phyloP scores from a whole-genome alignment of 495 filamentous ascomycete species.

The Aeminium ludgeri region DNA sequence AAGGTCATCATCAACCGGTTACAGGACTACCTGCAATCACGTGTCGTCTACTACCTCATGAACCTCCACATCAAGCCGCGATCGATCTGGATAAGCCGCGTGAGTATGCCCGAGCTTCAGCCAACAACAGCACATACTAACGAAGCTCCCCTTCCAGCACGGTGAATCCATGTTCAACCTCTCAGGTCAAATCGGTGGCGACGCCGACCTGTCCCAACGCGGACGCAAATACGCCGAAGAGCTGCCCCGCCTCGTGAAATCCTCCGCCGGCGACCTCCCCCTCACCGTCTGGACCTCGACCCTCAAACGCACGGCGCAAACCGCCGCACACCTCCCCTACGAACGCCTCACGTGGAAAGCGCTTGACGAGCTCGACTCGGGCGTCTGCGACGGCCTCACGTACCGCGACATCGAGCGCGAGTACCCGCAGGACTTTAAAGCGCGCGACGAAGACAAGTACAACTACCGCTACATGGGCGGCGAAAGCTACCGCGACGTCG shows the following conservation, averaged over 20 bases:
- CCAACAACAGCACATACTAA: too few species aligned
- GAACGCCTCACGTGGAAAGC: slow-evolving; percentile 97
- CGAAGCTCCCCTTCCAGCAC: slow-evolving; percentile 54
- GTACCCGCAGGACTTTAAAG: slow-evolving; percentile 87
- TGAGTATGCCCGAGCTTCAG: slow-evolving; percentile 32
- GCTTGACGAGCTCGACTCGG: slow-evolving; percentile 88
- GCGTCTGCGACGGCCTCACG: slow-evolving; percentile 90
- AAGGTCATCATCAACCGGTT: slow-evolving; percentile 96
- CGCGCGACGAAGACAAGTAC: slow-evolving; percentile 93
- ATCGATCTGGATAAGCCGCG: slow-evolving; percentile 90
- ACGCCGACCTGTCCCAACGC: slow-evolving; percentile 69
- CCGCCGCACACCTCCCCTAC: slow-evolving; percentile 68
- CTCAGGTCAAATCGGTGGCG: slow-evolving; percentile 73
- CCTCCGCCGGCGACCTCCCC: slow-evolving; percentile 64
- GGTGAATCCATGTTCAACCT: slow-evolving; percentile 90
- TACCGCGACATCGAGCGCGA: slow-evolving; percentile 78
- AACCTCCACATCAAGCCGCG: slow-evolving; percentile 96
- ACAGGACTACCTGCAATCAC: slow-evolving; percentile 86
- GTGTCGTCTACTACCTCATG: slow-evolving; percentile 94
- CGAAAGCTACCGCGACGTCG: slow-evolving; percentile 92
- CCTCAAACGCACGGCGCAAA: slow-evolving; percentile 78
- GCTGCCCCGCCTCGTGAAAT: slow-evolving; percentile 60
- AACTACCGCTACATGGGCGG: slow-evolving; percentile 97
- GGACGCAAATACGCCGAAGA: slow-evolving; percentile 72
- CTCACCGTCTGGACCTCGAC: slow-evolving; percentile 97